Percentiles rank a stretch among this genome's conserved stretches.
These are phyloP conservation scores for Thermothelomyces thermophilus DNA, from an alignment of 2,329 filamentous ascomycete genomes.

Conservation along the genomic window DNA sequence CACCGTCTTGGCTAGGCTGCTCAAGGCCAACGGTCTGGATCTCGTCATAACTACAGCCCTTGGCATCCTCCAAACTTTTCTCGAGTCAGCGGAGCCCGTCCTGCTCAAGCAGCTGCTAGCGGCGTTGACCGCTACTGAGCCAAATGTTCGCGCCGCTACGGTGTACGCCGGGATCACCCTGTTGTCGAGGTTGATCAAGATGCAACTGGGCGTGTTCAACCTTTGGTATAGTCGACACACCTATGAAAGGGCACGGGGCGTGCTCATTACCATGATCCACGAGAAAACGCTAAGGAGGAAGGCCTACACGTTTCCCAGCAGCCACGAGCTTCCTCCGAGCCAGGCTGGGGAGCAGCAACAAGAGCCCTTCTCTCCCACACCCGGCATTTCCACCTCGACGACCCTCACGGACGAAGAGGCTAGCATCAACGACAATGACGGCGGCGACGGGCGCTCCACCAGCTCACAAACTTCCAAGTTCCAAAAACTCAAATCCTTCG, in stretches of 20 bases:
- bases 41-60: slow-evolving; percentile 61
- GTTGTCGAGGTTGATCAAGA: slow-evolving; percentile 50
- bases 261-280: slow-evolving; percentile 79
- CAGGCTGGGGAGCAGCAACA: slow-evolving; percentile 4
- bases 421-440: not conserved
- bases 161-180: slow-evolving; percentile 60
- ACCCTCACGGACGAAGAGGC: slow-evolving; percentile 21
- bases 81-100: slow-evolving; percentile 55
- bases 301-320: slow-evolving; percentile 37
- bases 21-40: slow-evolving; percentile 74
- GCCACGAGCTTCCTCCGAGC: not conserved
- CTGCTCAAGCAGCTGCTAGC: slow-evolving; percentile 65
- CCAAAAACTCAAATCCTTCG: slow-evolving; percentile 12
- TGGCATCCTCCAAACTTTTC: slow-evolving; percentile 53
- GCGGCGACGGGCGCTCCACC: not conserved
- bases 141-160: slow-evolving; percentile 50
- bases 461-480: slow-evolving; percentile 5
- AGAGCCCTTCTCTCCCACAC: not conserved
- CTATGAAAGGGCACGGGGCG: slow-evolving; percentile 78
- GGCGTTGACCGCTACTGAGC: slow-evolving; percentile 51
- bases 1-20: slow-evolving; percentile 61
- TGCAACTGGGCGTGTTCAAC: slow-evolving; percentile 61
- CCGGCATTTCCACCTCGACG: slow-evolving; percentile 16
- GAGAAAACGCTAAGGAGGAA: slow-evolving; percentile 69
- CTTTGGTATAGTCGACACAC: slow-evolving; percentile 78